phyloP scores from a whole-genome alignment of 768 basidiomycete species.

The Lactarius hatsudake region DNA sequence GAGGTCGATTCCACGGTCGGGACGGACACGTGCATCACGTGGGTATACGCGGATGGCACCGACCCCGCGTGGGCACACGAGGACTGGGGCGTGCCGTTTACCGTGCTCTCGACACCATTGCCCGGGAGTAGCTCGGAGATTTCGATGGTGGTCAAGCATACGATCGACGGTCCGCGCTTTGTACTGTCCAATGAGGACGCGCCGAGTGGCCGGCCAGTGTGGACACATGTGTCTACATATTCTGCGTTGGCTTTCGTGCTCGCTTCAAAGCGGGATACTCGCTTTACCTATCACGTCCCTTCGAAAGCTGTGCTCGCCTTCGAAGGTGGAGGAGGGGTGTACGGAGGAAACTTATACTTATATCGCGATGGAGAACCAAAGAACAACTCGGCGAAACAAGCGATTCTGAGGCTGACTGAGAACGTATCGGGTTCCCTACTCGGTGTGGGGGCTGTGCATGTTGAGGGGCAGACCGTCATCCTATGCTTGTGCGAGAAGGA shows the following conservation, averaged over 20 bases:
- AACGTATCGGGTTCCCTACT: conserved; percentile 70
- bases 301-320: conserved; percentile 69
- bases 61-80: conserved; percentile 43
- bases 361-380: conserved; percentile 58
- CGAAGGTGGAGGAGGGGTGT: conserved; percentile 66
- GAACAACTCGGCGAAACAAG: conserved; percentile 72
- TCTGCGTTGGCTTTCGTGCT: conserved; percentile 91
- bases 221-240: conserved; percentile 81
- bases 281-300: conserved; percentile 76
- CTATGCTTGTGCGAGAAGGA: conserved; percentile 77
- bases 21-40: conserved; percentile 58
- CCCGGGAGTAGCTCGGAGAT: conserved; percentile 46
- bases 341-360: conserved; percentile 82
- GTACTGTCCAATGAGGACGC: conserved; percentile 29
- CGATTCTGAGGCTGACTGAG: conserved; percentile 72
- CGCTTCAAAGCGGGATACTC: conserved; percentile 86
- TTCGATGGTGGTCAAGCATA: conserved; percentile 63
- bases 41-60: conserved; percentile 55
- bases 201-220: conserved; percentile 37
- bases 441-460: conserved; percentile 60
- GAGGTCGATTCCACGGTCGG: conserved; percentile 81
- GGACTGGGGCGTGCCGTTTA: conserved; percentile 40
- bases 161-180: conserved; percentile 38
- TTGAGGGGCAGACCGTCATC: conserved; percentile 41
- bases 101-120: conserved; percentile 67